Evolutionary conservation across 169 alveolate genomes (phyloP).

Genomic region (Amoebophrya sp.): DNA sequence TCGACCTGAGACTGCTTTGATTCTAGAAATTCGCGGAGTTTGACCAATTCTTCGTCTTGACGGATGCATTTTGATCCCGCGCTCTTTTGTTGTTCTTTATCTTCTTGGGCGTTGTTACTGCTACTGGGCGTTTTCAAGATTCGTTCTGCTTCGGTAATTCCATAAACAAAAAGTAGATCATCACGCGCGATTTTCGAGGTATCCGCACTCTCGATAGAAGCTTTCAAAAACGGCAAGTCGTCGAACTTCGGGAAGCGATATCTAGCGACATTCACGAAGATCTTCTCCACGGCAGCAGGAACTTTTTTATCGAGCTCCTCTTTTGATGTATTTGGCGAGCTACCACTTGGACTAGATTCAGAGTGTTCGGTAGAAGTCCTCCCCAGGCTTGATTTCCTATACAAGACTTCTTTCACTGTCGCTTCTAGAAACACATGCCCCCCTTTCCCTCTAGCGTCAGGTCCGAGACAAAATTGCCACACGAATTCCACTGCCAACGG

Average conservation of each 20-base stretch:
- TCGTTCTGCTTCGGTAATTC: not conserved
- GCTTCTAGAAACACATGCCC: too few relatives aligned
- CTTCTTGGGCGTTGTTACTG: not conserved
- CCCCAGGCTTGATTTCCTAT: not conserved
- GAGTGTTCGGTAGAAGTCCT: not conserved
- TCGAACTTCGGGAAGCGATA: not conserved
- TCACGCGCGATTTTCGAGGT: not conserved
- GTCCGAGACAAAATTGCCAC: too few relatives aligned
- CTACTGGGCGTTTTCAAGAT: not conserved
- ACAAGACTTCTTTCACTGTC: too few relatives aligned
- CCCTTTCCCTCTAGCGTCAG: too few relatives aligned
- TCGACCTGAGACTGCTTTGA: not conserved
- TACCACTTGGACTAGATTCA: not conserved
- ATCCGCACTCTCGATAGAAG: not conserved
- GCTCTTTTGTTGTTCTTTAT: not conserved
- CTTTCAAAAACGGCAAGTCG: not conserved
- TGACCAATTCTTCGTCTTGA: not conserved
- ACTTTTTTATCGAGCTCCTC: not conserved
- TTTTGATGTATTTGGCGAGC: not conserved
- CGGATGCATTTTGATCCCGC: not conserved
- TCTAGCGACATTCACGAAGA: too few relatives aligned
- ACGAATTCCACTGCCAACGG: too few relatives aligned
- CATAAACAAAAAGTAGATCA: not conserved
- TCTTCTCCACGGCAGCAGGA: not conserved
- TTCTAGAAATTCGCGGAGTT: not conserved